Base-by-base conservation (phyloP, 441 rosid genomes). In the Populus hybrid region DNA sequence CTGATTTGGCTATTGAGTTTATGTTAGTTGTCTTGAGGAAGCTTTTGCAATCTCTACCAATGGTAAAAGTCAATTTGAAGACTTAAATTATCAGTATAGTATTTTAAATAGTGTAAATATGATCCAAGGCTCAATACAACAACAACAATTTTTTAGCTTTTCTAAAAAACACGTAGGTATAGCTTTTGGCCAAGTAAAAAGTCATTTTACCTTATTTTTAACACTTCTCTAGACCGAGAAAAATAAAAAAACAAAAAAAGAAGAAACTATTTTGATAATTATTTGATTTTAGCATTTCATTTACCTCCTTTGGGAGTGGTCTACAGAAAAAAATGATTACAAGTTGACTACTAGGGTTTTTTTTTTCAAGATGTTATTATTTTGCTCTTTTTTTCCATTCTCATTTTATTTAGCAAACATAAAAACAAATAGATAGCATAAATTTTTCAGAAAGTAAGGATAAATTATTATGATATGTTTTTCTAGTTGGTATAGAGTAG, bases 1-100 rank as follows among this genome's bases (percentile, higher is more conserved):
- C 97, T 5, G 99, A 95, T 85, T 87, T 94, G 79, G 97, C 97
- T 16, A 85, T 94, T 70, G 98, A 93, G 30, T 83, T 95, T 78
- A 92, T 89, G 69, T 73, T 94, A 77, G 92, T 93, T 18, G 93
- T 95, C 74, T 77, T 90, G 73, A 89, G 98, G 86, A 88, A 91
- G 81, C 73, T 95, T 71, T 92, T 97, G 93, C 73, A 97, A 95
- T 82, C 85, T 90, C 69, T 92, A 86, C 28, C 1, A 26, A 26
- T 26, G 28, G 28, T 26, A 26, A 26, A 26, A 26, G 28, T 26
- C 28, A 1, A 26, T 26, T 26, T 26, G 28, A 26, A 26, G 28
- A 26, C 0, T 26, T 26, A 26, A 26, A 26, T 26, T 26, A 26
- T 26, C 2, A 26, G 28, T 26, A 26, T 26, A 26, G 28, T 26